Base-by-base conservation (phyloP, 805 yeast genomes). In the Kuraishia ogatae region DNA sequence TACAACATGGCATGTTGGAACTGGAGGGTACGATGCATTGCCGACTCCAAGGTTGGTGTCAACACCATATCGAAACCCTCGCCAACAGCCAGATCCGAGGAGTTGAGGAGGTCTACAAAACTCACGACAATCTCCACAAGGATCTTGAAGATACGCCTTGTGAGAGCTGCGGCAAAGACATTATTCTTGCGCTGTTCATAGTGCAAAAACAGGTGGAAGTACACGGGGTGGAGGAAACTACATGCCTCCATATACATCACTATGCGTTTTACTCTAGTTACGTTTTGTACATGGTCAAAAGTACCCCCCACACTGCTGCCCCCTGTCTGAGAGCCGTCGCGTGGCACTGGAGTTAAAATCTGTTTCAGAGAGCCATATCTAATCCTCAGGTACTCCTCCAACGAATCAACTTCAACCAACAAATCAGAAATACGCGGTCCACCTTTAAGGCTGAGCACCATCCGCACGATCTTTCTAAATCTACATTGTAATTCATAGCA, bases 131-230 rank as follows among this genome's bases (percentile, higher is more conserved):
- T 55, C 54, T 71, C 74, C 28, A 63, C 61, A 35, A 68, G 63
- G 3, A 57, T 52, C 7, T 66, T 56, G 19, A 74, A 21, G 1
- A 73, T 60, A 59, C 73, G 74, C 53, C 70, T 70, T 52, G 71
- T 50, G 53, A 77, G 71, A 57, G 65, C 74, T 53, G 65, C 73
- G 0, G 77, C 68, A 28, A 75, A 69, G 15, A 64, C 62, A 11
- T 57, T 50, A 59, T 75, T 69, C n/a, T 64, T 65, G 17, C 58
- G 51, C 39, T 52, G 53, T 48, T 77, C 77, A 54, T 71, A 78
- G 53, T 68, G 64, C 26, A 76, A 59, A 57, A 72, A 71, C n/a
- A 79, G 62, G 57, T 77, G 76, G 56, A 70, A 74, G 52, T 71
- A 72, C 4, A 77, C 58, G 2, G 79, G 66, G 51, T 74, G 65